Base-by-base conservation (phyloP, 2,329 filamentous ascomycete species). In the Monosporascus sp. region DNA sequence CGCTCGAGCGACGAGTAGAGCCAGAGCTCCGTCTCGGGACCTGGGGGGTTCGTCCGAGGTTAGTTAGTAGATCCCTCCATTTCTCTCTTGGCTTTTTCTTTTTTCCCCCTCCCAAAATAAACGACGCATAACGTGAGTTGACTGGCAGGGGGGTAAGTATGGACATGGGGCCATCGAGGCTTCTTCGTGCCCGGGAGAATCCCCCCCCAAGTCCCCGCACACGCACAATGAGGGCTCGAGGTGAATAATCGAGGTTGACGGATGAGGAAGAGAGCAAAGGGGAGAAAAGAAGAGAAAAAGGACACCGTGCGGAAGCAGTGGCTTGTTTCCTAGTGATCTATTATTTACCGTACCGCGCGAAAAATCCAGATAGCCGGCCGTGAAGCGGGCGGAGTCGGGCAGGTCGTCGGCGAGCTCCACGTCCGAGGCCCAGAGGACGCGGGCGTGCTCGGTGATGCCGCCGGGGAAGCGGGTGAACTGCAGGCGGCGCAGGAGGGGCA, bases 21-120 rank as follows among this genome's bases (percentile, higher is more conserved):
- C 79, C 82, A 88, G 31, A 83, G 71, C 56, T 88, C 80, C 0
- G 86, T 88, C 64, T 87, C 85, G 0, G 82, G 83, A 0, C 77
- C 43, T 46, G 43, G 9, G 1, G 17, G 38, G 3, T 7, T 34
- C 31, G 19, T 8, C 19, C 38, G 9, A 17, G 17, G 17, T 41
- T 20, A 41, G 38, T 41, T 5, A 41, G 38, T 5, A 11, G 7
- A 8, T 41, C 16, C 38, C 38, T 11, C 5, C 38, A 8, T 41
- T 41, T 41, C 9, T 7, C 9, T 5, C 38, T 11, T 20, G 1
- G 19, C 38, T 5, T 5, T 19, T 5, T 8, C 9, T 11, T 19
- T 5, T 8, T 3, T 3, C 9, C 38, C 17, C 2, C 6, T 3
- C 9, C 38, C 17, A 17, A 41, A 41, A n/a, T 20, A n/a, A 41